Percentiles rank a stretch among this genome's conserved stretches.
Evolutionary conservation across 2,329 filamentous ascomycete genomes (phyloP).

Genomic region (Ceratocystis ficicola): DNA sequence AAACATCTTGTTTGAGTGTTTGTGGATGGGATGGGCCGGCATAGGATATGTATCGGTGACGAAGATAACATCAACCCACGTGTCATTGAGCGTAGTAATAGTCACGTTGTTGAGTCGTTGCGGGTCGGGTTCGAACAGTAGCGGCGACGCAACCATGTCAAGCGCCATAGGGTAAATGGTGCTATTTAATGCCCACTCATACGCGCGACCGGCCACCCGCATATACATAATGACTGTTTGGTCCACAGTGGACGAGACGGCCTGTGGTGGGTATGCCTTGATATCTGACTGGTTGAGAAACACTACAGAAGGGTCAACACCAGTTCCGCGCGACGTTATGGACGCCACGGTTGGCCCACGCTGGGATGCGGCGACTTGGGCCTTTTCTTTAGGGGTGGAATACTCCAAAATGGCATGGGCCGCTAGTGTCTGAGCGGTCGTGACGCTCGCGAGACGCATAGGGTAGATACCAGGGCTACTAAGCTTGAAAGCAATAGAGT

Average conservation of each 20-base stretch:
- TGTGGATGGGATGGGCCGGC: slow-evolving; percentile 48
- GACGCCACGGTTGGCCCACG: slow-evolving; percentile 25
- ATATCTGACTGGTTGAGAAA: slow-evolving; percentile 36
- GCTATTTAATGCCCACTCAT: slow-evolving; percentile 43
- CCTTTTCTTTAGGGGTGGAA: slow-evolving; percentile 24
- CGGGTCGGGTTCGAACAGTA: slow-evolving; percentile 35
- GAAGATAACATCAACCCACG: slow-evolving; percentile 47
- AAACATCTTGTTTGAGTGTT: slow-evolving; percentile 50
- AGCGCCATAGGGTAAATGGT: slow-evolving; percentile 33
- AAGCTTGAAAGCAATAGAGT: slow-evolving; percentile 39
- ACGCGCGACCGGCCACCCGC: slow-evolving; percentile 33
- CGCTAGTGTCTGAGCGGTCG: slow-evolving; percentile 42
- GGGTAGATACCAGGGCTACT: slow-evolving; percentile 39
- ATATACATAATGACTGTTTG: slow-evolving; percentile 36
- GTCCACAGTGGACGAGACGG: slow-evolving; percentile 34
- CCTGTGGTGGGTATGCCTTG: slow-evolving; percentile 37
- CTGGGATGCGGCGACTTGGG: slow-evolving; percentile 28
- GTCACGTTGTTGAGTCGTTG: slow-evolving; percentile 35
- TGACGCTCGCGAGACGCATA: slow-evolving; percentile 41
- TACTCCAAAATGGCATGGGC: slow-evolving; percentile 40
- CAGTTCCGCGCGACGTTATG: slow-evolving; percentile 32
- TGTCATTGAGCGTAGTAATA: slow-evolving; percentile 35
- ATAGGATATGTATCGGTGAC: slow-evolving; percentile 35
- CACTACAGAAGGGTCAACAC: slow-evolving; percentile 27
- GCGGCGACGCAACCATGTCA: slow-evolving; percentile 30